These are phyloP conservation scores for Gyrodon lividus DNA, from an alignment of 768 basidiomycete genomes.

Conservation along the genomic window DNA sequence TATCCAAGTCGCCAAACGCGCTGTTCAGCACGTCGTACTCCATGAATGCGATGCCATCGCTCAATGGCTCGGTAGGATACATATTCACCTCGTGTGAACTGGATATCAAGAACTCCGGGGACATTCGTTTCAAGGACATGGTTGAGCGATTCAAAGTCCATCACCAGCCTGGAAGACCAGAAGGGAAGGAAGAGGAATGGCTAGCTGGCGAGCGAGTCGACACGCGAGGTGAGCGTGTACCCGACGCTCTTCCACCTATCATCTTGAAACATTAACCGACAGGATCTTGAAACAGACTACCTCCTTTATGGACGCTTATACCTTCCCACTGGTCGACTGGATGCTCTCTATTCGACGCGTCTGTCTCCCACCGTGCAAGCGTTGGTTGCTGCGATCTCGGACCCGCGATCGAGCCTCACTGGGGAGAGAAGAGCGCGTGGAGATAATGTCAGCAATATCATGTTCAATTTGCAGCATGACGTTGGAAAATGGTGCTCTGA, in stretches of 20 bases:
- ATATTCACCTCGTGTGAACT: slow-evolving; percentile 89
- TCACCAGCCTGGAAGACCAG: slow-evolving; percentile 77
- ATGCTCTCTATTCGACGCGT: slow-evolving; percentile 86
- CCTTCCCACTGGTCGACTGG: slow-evolving; percentile 83
- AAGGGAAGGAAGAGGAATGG: slow-evolving; percentile 78
- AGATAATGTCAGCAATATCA: slow-evolving; percentile 60
- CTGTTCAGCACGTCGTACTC: slow-evolving; percentile 89
- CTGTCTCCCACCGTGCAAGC: slow-evolving; percentile 77
- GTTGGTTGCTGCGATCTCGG: slow-evolving; percentile 83
- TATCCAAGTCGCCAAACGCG: slow-evolving; percentile 86
- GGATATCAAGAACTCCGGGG: slow-evolving; percentile 63
- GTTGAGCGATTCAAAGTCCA: slow-evolving; percentile 85
- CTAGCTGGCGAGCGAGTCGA: slow-evolving; percentile 77
- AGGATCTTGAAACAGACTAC: slow-evolving; percentile 60
- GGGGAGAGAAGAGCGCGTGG: slow-evolving; percentile 42
- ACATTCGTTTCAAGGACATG: slow-evolving; percentile 84
- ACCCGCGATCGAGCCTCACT: slow-evolving; percentile 54
- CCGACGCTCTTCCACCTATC: background rate
- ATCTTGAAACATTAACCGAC: slow-evolving; percentile 22
- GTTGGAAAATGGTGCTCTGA: slow-evolving; percentile 91
- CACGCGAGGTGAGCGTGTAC: slow-evolving; percentile 57
- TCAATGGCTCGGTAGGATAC: slow-evolving; percentile 91
- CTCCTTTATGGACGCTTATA: slow-evolving; percentile 91
- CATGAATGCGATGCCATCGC: slow-evolving; percentile 88
- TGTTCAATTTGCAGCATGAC: slow-evolving; percentile 90